A percentile compares a stretch with the other conserved stretches of the same genome.
These are phyloP conservation scores for Pugionium dolabratum DNA, from an alignment of 345 rosid species.

Conservation along the genomic window DNA sequence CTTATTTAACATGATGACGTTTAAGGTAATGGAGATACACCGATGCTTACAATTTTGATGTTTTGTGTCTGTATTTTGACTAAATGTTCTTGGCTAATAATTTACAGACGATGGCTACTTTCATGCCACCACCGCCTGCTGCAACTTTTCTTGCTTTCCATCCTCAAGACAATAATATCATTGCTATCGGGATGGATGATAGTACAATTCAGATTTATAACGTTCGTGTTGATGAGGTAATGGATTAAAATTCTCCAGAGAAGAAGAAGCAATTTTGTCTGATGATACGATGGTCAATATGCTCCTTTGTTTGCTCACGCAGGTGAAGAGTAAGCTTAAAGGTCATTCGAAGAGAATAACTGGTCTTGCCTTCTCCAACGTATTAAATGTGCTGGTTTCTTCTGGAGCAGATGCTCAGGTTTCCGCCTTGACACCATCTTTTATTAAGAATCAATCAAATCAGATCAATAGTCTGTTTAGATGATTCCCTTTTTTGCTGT, in stretches of 20 bases:
- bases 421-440: not conserved
- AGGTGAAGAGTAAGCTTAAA: slow-evolving; percentile 90
- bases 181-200: slow-evolving; percentile 94
- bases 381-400: slow-evolving; percentile 69
- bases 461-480: no score
- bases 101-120: slow-evolving; percentile 87
- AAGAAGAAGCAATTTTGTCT: slow-evolving; percentile 1
- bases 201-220: slow-evolving; percentile 24
- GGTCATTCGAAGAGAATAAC: slow-evolving; percentile 87
- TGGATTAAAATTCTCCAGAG: slow-evolving; percentile 7
- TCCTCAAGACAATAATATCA: slow-evolving; percentile 89
- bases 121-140: slow-evolving; percentile 95
- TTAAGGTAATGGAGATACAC: slow-evolving; percentile 57
- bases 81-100: slow-evolving; percentile 24
- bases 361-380: slow-evolving; percentile 84
- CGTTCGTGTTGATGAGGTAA: slow-evolving; percentile 92
- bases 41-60: slow-evolving; percentile 13
- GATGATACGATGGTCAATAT: slow-evolving; percentile 20
- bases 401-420: slow-evolving; percentile 97
- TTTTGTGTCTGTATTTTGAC: slow-evolving; percentile 7
- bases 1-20: slow-evolving; percentile 90
- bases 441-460: not conserved
- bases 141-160: slow-evolving; percentile 95
- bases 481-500: not conserved
- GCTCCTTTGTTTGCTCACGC: slow-evolving; percentile 25